A percentile compares a stretch with the other conserved stretches of the same genome.
These are phyloP conservation scores for Lentinula raphanica DNA, from an alignment of 768 basidiomycete species.

Conservation along the genomic window DNA sequence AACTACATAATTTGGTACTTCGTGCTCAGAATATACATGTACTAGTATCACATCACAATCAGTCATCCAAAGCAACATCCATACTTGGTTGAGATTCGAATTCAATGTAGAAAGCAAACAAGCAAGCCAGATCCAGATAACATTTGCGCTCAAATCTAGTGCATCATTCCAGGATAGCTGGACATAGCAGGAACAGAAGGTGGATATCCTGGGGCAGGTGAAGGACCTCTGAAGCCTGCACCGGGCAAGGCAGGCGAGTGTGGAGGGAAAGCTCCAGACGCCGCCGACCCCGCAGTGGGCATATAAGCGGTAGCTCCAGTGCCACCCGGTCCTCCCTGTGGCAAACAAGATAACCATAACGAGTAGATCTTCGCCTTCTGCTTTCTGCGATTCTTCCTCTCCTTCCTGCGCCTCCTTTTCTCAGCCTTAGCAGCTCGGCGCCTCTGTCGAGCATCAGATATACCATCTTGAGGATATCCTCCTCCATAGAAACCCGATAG, in stretches of 20 bases:
- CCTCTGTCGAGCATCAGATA: slow-evolving; percentile 46
- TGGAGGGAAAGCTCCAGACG: neutral
- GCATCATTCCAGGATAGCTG: neutral
- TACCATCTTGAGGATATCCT: slow-evolving; percentile 35
- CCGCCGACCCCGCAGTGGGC: neutral
- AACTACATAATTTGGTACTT: no score
- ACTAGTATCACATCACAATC: neutral
- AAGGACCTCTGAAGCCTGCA: neutral
- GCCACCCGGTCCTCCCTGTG: slow-evolving; percentile 19
- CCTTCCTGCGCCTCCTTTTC: slow-evolving; percentile 55
- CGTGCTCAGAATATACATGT: no score
- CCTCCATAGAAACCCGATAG: slow-evolving; percentile 33
- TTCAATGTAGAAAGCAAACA: no score
- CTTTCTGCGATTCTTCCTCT: slow-evolving; percentile 59
- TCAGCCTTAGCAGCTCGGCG: slow-evolving; percentile 51
- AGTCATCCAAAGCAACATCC: no score
- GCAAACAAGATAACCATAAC: slow-evolving; percentile 54
- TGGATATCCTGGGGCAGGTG: neutral
- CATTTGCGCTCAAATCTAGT: neutral
- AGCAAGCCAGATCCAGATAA: no score
- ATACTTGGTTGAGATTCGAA: no score
- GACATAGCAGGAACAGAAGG: neutral
- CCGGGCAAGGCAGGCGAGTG: neutral
- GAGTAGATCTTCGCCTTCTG: slow-evolving; percentile 59
- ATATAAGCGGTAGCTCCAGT: slow-evolving; percentile 22